Base-by-base conservation (phyloP, 108 stramenopile genomes). In the Cyclostephanos tholiformis region DNA sequence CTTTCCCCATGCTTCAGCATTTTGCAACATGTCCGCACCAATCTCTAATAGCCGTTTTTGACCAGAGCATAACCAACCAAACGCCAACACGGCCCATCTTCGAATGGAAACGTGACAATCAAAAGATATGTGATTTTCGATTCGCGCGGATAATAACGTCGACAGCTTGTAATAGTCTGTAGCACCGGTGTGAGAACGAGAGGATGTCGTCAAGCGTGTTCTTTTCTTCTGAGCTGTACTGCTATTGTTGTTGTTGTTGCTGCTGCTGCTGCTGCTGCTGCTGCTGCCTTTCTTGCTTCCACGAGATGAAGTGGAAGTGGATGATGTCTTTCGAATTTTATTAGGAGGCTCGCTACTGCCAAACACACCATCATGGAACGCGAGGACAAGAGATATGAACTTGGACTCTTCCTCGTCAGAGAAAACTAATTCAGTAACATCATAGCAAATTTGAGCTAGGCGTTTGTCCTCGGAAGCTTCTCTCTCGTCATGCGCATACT, bases 91-190 rank as follows among this genome's bases (percentile, higher is more conserved):
- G 39, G 81, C 44, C 81, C 81, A 82, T 12, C 81, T 65, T 32
- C 81, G 76, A 11, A 82, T 65, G 13, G 81, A 77, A 5, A 82
- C 77, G 59, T 78, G 65, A 49, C 64, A 53, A 74, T 82, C 76
- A 49, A 82, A 82, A 50, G 72, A 22, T 1, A 82, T 25, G 36
- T 74, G 68, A 80, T 80, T 80, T 48, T 80, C 79, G 0, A 29
- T 14, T 20, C 79, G 52, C 56, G 59, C 27, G 0, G 64, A 69
- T 44, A 77, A 71, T 53, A 82, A 57, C 23, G 48, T 13, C 26
- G 80, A 72, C 12, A 77, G 71, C 36, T 66, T 56, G 13, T 38
- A 55, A 22, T 72, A 39, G n/a, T 48, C 46, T 0, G 66, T 38
- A 5, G 41, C 70, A 8, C 9, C 11, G 39, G 7, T 32, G 50